These are phyloP conservation scores for Solanum chiquidenum DNA, from an alignment of 257 asterid genomes.

Conservation along the genomic window DNA sequence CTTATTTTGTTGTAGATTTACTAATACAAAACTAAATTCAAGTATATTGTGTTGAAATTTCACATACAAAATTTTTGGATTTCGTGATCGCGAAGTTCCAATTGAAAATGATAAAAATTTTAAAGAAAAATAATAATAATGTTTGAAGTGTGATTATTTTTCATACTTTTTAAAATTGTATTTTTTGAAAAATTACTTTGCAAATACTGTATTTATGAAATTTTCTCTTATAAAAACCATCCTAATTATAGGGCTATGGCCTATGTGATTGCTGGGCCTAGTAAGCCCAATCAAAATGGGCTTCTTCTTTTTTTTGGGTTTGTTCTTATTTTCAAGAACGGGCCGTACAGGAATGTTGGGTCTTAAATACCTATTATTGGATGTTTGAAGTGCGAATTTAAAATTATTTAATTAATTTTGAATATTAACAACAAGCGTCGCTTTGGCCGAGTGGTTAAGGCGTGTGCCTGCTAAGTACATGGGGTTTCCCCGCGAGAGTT, in stretches of 20 bases:
- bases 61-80: background rate
- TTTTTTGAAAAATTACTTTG: background rate
- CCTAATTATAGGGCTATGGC: background rate
- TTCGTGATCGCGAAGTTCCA: background rate
- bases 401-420: rapidly evolving
- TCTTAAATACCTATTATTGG: background rate
- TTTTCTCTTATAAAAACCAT: too few relatives aligned
- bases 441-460: conserved; percentile 83
- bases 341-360: background rate
- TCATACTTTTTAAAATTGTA: too few relatives aligned
- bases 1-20: background rate
- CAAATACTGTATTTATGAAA: background rate
- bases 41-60: background rate
- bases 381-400: too few relatives aligned
- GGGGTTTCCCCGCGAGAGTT: conserved; percentile 99
- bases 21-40: too few relatives aligned
- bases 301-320: too few relatives aligned
- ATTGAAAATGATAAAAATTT: too few relatives aligned
- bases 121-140: too few relatives aligned
- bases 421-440: background rate
- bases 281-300: background rate
- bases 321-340: background rate
- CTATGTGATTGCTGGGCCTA: background rate
- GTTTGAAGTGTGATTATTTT: background rate
- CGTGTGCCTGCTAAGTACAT: conserved; percentile 51